Conservation (phyloP, 2,329 filamentous ascomycete species). For the Pseudocercospora eumusae region DNA sequence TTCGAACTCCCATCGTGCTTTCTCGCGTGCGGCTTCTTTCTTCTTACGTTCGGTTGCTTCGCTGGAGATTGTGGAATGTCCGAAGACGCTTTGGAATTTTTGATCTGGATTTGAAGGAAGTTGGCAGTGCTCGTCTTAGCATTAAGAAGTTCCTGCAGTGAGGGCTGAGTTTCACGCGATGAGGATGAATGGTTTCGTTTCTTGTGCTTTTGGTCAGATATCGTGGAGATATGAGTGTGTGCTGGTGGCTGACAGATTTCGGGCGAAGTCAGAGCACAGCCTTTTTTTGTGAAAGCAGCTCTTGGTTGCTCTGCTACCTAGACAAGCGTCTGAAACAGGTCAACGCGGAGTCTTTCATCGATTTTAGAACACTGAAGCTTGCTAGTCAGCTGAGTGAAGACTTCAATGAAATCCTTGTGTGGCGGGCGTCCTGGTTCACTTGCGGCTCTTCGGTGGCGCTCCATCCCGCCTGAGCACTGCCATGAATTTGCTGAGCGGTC, state of each 20-base stretch:
- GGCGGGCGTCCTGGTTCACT: neutral
- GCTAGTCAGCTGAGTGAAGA: no score
- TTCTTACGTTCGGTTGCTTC: neutral
- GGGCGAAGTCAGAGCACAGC: no score
- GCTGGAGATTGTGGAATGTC: neutral
- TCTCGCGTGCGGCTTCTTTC: neutral
- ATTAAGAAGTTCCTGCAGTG: neutral
- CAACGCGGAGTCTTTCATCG: no score
- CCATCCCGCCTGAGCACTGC: slow-evolving; percentile 11
- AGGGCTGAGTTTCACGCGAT: neutral
- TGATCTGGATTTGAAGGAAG: neutral
- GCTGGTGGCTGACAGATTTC: no score
- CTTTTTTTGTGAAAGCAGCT: neutral
- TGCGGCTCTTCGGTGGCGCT: slow-evolving; percentile 1
- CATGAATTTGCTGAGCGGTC: slow-evolving; percentile 16
- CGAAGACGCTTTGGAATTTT: neutral
- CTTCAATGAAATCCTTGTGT: no score
- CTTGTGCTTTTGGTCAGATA: neutral
- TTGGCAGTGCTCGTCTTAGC: neutral
- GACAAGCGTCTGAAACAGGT: neutral
- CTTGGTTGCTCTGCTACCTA: neutral
- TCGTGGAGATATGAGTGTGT: neutral
- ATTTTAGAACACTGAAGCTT: no score
- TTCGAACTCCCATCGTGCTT: neutral
- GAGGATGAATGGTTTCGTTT: neutral